Percentiles rank a stretch among this genome's conserved stretches.
phyloP scores from a whole-genome alignment of 2,329 filamentous ascomycete species.

The Aureobasidium zeae region DNA sequence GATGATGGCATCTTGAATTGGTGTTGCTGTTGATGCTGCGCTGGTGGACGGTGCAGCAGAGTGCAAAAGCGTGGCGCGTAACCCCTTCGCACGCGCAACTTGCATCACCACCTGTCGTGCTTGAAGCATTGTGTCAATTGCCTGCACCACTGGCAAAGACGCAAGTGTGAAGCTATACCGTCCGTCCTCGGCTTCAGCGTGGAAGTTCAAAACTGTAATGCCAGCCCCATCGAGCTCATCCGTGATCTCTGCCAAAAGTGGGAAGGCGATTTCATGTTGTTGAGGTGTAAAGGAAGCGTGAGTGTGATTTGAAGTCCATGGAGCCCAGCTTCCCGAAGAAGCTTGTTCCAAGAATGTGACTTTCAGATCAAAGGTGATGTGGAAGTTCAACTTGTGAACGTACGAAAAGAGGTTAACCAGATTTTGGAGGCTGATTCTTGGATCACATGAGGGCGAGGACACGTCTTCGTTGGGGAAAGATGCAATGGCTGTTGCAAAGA shows the following conservation, averaged over 20 bases:
- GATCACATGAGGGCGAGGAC: slow-evolving; percentile 48
- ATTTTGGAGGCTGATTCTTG: slow-evolving; percentile 39
- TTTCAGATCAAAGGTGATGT: slow-evolving; percentile 75
- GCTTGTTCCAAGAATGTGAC: slow-evolving; percentile 56
- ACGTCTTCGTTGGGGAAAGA: slow-evolving; percentile 54
- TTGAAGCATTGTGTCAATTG: slow-evolving; percentile 63
- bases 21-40: slow-evolving; percentile 54
- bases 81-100: slow-evolving; percentile 52
- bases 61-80: slow-evolving; percentile 62
- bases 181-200: slow-evolving; percentile 62
- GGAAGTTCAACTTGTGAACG: slow-evolving; percentile 47
- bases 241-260: slow-evolving; percentile 58
- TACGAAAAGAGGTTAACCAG: slow-evolving; percentile 44
- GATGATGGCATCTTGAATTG: slow-evolving; percentile 60
- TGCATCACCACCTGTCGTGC: slow-evolving; percentile 59
- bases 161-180: slow-evolving; percentile 72
- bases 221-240: slow-evolving; percentile 50
- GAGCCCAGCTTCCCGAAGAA: slow-evolving; percentile 24
- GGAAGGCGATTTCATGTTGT: slow-evolving; percentile 47
- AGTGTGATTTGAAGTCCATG: slow-evolving; percentile 55
- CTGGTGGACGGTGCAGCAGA: slow-evolving; percentile 57
- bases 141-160: slow-evolving; percentile 51
- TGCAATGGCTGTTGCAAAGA: slow-evolving; percentile 56
- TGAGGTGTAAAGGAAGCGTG: slow-evolving; percentile 61
- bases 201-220: slow-evolving; percentile 62